Evolutionary conservation across 352 stramenopile genomes (phyloP), one percentile per base, ranked within the genome.

Genomic region (Globisporangium heterothallicum): DNA sequence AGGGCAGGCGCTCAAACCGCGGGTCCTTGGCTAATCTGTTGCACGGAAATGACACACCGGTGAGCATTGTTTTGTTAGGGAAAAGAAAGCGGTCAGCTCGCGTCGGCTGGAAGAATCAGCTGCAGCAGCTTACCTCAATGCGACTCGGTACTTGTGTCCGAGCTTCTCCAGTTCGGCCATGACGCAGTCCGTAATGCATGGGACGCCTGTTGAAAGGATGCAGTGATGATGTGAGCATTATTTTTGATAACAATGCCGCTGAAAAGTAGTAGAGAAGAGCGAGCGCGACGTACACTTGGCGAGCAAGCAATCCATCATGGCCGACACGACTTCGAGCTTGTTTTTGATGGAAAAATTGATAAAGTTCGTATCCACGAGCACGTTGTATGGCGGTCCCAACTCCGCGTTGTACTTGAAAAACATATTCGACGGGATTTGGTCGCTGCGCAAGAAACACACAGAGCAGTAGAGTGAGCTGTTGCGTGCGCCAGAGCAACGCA

Each of bases 271-370:
- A 27, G 10, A 10, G 4, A 7, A 18, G 21, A n/a, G 14, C 12
- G 19, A 3, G 38, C 18, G 16, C n/a, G n/a, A 55, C 51, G 86
- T 88, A 83, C 95, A 98, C 73, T 99, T 99, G 55, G 97, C 97
- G 21, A 99, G 84, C 44, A 99, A 81, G 70, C 97, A 99, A 78
- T 99, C 97, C 97, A 99, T 99, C 96, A 99, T 99, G 40, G 92
- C 86, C 42, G 97, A 97, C 18, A 99, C 88, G 34, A 99, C 88
- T 66, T 99, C 97, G 53, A 99, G 86, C 64, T 97, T 97, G 83
- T 99, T 98, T 58, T 98, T 98, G 75, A 99, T 99, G 32, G 91
- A 98, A 60, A 99, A 99, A 70, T 99, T 99, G 72, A 99, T 99
- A 84, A 99, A 99, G 73, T 99, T 99, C 19, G 97, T 99, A 88